Base-by-base conservation (phyloP, 2,329 filamentous ascomycete species). In the Cadophora sp. region DNA sequence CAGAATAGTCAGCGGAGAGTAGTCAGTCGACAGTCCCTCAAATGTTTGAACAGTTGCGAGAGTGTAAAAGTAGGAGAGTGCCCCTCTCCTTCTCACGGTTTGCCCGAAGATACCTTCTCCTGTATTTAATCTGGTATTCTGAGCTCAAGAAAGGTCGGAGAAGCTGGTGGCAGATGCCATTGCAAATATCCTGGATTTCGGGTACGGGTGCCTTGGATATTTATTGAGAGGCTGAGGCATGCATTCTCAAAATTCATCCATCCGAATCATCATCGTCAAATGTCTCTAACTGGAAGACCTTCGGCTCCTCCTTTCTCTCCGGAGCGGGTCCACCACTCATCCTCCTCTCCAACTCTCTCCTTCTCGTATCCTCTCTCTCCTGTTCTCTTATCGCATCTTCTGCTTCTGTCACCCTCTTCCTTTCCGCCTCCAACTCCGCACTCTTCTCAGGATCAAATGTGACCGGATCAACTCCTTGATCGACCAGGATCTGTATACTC, bases 381-480 rank as follows among this genome's bases (percentile, higher is more conserved):
- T 71, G 72, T 60, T 72, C 69, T 51, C 46, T 72, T 43, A 63
- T 62, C 48, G 56, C 67, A 65, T 76, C 72, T 31, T 75, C 78
- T 73, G 81, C 79, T 68, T 74, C 73, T 59, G 67, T 70, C 12
- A 72, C 68, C 62, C 71, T 72, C 72, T 73, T 74, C 62, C 68
- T 68, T 56, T 75, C 71, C n/a, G 70, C 79, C 75, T 82, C 79
- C 67, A 76, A 51, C 68, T 74, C 76, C 9, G 72, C 77, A 31
- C 71, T 76, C 64, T 81, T 79, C 64, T 79, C 83, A 96, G 88
- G 88, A 72, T 90, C 87, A 75, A 86, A 87, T 43, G 83, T 84
- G 64, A 81, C 84, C 9, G 88, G 88, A 76, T 92, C 87, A 71
- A 87, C 84, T 8, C 89, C 90, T 64, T 83, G 80, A 73, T 91